Evolutionary conservation across 2,329 filamentous ascomycete genomes (phyloP), one percentile per base, ranked within the genome.

Genomic region (Geoglossum cookeanum): DNA sequence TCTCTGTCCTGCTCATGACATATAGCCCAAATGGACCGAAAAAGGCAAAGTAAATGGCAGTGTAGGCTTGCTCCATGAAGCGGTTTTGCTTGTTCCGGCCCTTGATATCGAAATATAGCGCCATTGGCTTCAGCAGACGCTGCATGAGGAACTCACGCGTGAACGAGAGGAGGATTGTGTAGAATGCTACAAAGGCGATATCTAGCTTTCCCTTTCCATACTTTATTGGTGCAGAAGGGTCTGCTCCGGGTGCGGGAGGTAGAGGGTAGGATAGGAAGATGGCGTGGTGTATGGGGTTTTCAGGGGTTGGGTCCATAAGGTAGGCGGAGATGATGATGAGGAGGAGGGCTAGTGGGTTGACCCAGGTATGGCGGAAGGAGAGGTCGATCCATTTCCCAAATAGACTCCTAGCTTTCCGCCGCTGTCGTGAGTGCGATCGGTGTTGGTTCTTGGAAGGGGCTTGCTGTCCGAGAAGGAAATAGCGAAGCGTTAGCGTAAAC

Each of bases 141-240:
- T 95, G 90, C 90, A 95, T 96, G 71, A 94, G 78, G 70, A 95
- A 95, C 69, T 97, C 90, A 67, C 90, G 87, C 9, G 88, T 94
- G 69, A 97, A 96, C 60, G 86, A 89, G 60, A 97, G 78, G 27
- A 96, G 84, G 58, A 96, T 74, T 45, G 80, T 91, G 72, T 96
- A 96, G 73, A 96, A 96, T 59, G 75, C 73, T 57, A 96, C 87
- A 65, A 97, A 91, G 48, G 85, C 85, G 57, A 95, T 75, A 68
- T 97, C 90, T 74, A 83, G 85, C 45, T 71, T 75, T n/a, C 90
- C 90, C 70, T 96, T 96, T 68, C 84, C 89, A 72, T 95, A 97
- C 66, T 90, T 85, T 30, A 68, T 67, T 4, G 68, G 68, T 3
- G 61, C 62, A 54, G 74, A 69, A 59, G 64, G 77, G 70, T 64